Percentiles rank a stretch among this genome's conserved stretches.
These are phyloP conservation scores for Massariosphaeria phaeospora DNA, from an alignment of 495 filamentous ascomycete genomes.

Conservation along the genomic window DNA sequence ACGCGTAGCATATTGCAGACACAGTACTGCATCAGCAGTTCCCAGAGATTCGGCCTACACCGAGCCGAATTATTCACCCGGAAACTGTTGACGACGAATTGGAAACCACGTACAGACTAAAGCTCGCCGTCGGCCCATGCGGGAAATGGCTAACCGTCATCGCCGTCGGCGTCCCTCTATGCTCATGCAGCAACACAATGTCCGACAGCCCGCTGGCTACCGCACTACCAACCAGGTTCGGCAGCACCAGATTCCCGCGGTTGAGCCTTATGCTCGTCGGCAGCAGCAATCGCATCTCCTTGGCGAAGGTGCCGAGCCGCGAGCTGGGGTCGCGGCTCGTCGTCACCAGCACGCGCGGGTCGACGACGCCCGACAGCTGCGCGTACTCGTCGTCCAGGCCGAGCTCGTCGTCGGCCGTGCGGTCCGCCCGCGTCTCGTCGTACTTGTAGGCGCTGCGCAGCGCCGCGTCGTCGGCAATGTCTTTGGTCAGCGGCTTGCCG, in stretches of 20 bases:
- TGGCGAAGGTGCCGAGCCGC: slow-evolving; percentile 81
- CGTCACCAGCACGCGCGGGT: slow-evolving; percentile 85
- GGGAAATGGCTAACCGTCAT: slow-evolving; percentile 87
- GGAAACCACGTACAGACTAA: no score
- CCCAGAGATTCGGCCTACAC: no score
- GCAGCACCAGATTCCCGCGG: slow-evolving; percentile 81
- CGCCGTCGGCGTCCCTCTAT: slow-evolving; percentile 87
- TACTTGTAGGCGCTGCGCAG: slow-evolving; percentile 89
- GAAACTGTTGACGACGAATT: no score
- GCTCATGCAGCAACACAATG: slow-evolving; percentile 62
- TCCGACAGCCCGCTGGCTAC: slow-evolving; percentile 74
- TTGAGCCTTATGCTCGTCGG: slow-evolving; percentile 89
- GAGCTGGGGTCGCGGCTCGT: slow-evolving; percentile 85
- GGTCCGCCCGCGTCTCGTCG: slow-evolving; percentile 69
- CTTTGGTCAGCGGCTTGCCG: slow-evolving; percentile 77
- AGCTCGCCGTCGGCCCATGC: slow-evolving; percentile 86
- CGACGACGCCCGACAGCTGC: slow-evolving; percentile 74
- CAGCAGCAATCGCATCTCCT: slow-evolving; percentile 87
- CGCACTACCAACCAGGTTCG: slow-evolving; percentile 75
- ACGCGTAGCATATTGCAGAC: no score
- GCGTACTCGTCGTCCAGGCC: slow-evolving; percentile 96
- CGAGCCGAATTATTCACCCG: no score
- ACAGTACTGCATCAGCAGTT: no score
- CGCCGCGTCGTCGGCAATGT: slow-evolving; percentile 82
- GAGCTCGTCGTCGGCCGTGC: slow-evolving; percentile 57